A percentile compares a stretch with the other conserved stretches of the same genome.
These are phyloP conservation scores for Lipomyces spencermartinsiae DNA, from an alignment of 805 yeast genomes.

Conservation along the genomic window DNA sequence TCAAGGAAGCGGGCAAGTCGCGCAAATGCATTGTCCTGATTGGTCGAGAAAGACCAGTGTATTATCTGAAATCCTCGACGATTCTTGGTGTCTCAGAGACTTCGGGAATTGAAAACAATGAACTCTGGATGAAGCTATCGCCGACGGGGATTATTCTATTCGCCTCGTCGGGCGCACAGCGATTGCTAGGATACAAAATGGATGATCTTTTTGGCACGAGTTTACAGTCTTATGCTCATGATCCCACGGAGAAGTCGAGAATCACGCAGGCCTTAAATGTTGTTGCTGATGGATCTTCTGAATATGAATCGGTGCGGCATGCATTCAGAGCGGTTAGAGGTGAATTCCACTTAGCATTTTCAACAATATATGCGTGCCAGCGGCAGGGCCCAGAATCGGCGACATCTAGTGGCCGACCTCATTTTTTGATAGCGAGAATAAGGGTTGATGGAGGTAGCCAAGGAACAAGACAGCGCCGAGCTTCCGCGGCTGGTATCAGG, in stretches of 20 bases:
- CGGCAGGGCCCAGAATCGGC: background rate
- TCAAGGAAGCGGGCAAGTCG: conserved; percentile 13
- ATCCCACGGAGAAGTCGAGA: conserved; percentile 10
- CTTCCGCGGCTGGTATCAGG: background rate
- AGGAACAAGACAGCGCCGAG: background rate
- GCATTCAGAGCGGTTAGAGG: conserved; percentile 13
- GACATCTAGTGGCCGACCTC: background rate
- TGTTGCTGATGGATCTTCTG: background rate
- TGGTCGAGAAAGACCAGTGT: conserved; percentile 26
- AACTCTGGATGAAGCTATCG: conserved; percentile 23
- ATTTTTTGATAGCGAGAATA: conserved; percentile 12
- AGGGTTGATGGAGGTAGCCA: conserved; percentile 7
- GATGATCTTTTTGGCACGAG: conserved; percentile 20
- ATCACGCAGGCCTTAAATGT: conserved; percentile 6
- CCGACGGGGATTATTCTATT: conserved; percentile 23
- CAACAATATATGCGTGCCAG: conserved; percentile 6
- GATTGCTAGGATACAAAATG: conserved; percentile 9
- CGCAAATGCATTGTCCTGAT: conserved; percentile 24
- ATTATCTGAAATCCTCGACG: background rate
- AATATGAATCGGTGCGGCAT: conserved; percentile 11
- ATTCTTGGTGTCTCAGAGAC: conserved; percentile 2
- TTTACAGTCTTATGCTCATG: conserved; percentile 9
- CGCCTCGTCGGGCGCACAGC: conserved; percentile 8
- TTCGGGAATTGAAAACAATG: conserved; percentile 4
- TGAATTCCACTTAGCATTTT: conserved; percentile 10